Evolutionary conservation across 176 grass and related monocot species (phyloP), one percentile per base, ranked within the genome.

Genomic region (Lolium multiflorum): DNA sequence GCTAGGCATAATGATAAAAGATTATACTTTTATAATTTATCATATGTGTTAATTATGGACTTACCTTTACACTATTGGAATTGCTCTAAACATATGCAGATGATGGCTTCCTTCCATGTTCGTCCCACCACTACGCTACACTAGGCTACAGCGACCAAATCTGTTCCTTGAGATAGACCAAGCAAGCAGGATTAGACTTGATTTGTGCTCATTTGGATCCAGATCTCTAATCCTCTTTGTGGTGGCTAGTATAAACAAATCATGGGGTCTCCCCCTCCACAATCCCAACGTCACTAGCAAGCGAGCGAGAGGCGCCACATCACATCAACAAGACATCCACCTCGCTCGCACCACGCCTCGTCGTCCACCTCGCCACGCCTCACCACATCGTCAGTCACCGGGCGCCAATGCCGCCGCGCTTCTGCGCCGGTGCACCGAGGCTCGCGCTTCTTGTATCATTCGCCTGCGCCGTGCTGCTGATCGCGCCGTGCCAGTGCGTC

Each of bases 211-310:
- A 88, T 96, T 91, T 89, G 87, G 97, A 99, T 94, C 94, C 90
- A 99, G 94, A 96, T 96, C 97, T 96, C 89, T 56, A 76, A 86
- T 73, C 58, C 82, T 89, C 89, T 90, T 82, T 80, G 47, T 10
- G 46, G 71, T 50, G 22, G 22, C 12, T 57, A 28, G 88, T 97
- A 99, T 96, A 99, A 94, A 99, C 92, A 96, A 99, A 93, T 91
- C 88, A 91, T 93, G 90, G 94, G 90, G 90, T 96, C 86, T 87
- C 94, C 92, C 79, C 87, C 94, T 96, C 87, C 90, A 84, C 94
- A 91, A 94, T 96, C 97, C 94, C 90, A 93, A 96, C 86, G 92
- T 80, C 89, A 66, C 63, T 66, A 82, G 65, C 83, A 77, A 64
- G 63, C 49, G 22, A 64, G 63, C 49, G 22, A 48, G 76, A 81